Evolutionary conservation across 306 rosid species (phyloP).

Genomic region (Fragaria ananassa): DNA sequence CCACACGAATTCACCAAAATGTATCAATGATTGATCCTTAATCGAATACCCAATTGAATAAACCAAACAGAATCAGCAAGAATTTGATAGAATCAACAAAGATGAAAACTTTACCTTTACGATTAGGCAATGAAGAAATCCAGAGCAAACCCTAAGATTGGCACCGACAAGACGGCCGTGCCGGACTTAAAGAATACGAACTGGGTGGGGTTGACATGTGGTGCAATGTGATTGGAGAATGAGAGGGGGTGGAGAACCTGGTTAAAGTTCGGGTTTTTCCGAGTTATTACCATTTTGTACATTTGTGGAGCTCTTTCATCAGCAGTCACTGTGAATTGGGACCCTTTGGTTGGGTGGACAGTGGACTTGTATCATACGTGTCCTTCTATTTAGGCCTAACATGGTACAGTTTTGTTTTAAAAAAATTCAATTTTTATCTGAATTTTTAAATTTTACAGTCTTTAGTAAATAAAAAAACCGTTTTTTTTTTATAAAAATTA

Average conservation of each 20-base stretch:
- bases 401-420: no score
- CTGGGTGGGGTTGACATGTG: constrained; percentile 11
- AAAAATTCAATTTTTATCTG: no score
- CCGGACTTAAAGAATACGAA: neutral
- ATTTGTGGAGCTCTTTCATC: no score
- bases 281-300: neutral
- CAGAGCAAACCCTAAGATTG: neutral
- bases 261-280: neutral
- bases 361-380: no score
- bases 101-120: constrained; percentile 9
- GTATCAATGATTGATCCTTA: neutral
- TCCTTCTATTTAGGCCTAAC: no score
- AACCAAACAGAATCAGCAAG: neutral
- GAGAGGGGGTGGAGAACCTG: neutral
- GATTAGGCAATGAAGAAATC: constrained; percentile 1
- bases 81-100: neutral
- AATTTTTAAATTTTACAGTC: no score
- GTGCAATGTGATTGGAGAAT: constrained; percentile 6
- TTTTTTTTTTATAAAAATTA: no score
- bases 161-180: neutral
- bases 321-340: neutral
- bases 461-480: no score
- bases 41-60: neutral
- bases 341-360: neutral
- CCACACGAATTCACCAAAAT: neutral